A percentile compares a stretch with the other conserved stretches of the same genome.
phyloP scores from a whole-genome alignment of 768 basidiomycete genomes.

The Boletus barrowsii region DNA sequence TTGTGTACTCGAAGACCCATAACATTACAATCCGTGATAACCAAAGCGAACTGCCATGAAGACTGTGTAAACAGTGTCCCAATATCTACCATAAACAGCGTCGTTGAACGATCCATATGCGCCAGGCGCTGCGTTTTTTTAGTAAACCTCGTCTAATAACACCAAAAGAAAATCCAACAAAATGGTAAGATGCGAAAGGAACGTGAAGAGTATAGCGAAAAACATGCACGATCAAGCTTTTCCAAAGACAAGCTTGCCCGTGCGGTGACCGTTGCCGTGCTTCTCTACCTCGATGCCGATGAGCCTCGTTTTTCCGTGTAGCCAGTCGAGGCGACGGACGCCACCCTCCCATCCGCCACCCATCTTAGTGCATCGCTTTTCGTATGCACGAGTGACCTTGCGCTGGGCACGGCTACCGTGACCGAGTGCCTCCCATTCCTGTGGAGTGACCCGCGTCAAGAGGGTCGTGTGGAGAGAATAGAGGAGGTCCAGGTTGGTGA shows the following conservation, averaged over 20 bases:
- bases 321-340: conserved; percentile 65
- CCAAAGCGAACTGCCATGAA: conserved; percentile 9
- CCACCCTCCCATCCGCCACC: conserved; percentile 69
- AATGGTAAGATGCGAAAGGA: neutral
- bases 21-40: conserved; percentile 21
- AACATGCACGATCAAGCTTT: conserved; percentile 29
- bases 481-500: conserved; percentile 66
- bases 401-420: conserved; percentile 55
- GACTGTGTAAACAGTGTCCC: conserved; percentile 21
- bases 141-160: conserved; percentile 1
- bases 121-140: conserved; percentile 3
- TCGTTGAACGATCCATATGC: conserved; percentile 11
- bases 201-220: conserved; percentile 1
- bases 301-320: conserved; percentile 57
- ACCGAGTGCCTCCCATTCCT: conserved; percentile 64
- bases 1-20: neutral
- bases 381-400: conserved; percentile 58
- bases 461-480: conserved; percentile 58
- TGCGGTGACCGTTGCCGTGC: conserved; percentile 34
- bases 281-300: conserved; percentile 62
- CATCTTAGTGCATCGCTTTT: conserved; percentile 57
- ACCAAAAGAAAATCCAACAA: neutral
- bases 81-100: conserved; percentile 10
- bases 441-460: conserved; percentile 51
- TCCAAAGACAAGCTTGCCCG: conserved; percentile 50